Evolutionary conservation across 495 filamentous ascomycete genomes (phyloP).

Genomic region (Penicillium alfredii): DNA sequence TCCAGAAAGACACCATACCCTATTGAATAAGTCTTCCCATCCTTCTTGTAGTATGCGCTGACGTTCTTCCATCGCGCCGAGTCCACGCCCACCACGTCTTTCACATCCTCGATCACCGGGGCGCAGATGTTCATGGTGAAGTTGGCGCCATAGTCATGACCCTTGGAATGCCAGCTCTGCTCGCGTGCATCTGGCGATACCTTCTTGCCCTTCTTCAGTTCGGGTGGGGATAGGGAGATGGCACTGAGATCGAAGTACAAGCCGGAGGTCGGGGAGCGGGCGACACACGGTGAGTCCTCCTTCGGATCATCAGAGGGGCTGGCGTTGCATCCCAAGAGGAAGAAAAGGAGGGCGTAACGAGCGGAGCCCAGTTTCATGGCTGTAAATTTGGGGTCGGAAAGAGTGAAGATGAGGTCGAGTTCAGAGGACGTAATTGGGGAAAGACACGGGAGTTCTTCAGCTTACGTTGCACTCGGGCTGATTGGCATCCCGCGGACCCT

Average conservation of each 20-base stretch:
- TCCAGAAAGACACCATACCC: conserved; percentile 51
- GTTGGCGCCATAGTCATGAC: conserved; percentile 81
- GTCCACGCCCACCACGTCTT: conserved; percentile 65
- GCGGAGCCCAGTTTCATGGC: too few relatives aligned
- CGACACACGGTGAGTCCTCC: conserved; percentile 61
- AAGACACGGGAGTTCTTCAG: too few relatives aligned
- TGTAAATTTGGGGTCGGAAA: too few relatives aligned
- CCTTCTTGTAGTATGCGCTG: conserved; percentile 78
- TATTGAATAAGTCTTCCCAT: conserved; percentile 73
- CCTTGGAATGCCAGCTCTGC: conserved; percentile 76
- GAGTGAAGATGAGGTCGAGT: too few relatives aligned
- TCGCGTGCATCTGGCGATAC: conserved; percentile 52
- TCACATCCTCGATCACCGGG: conserved; percentile 70
- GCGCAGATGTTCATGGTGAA: conserved; percentile 95
- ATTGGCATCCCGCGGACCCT: too few relatives aligned
- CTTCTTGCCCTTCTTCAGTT: conserved; percentile 50
- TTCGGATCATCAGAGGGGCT: too few relatives aligned
- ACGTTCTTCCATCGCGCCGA: conserved; percentile 67
- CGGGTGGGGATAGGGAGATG: conserved; percentile 54
- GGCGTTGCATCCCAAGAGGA: too few relatives aligned
- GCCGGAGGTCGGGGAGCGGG: conserved; percentile 64
- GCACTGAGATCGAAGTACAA: conserved; percentile 86
- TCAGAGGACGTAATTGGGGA: too few relatives aligned
- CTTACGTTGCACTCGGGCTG: too few relatives aligned
- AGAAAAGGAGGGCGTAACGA: too few relatives aligned